phyloP scores from a whole-genome alignment of 495 filamentous ascomycete species.

The Penicillium longicatenatum region DNA sequence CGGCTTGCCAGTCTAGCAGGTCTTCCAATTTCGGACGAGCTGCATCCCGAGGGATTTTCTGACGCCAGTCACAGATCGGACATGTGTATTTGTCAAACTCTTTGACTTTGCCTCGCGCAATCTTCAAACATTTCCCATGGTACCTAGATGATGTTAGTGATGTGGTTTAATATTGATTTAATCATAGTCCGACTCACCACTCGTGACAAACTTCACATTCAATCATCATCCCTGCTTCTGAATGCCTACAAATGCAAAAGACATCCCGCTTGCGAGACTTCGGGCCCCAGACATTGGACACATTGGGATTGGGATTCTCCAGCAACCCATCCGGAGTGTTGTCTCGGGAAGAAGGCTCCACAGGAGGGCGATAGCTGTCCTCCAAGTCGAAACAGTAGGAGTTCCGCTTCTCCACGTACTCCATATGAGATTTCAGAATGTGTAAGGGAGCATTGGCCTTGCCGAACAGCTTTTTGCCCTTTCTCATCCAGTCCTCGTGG shows the following conservation, averaged over 20 bases:
- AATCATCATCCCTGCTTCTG: conserved; percentile 98
- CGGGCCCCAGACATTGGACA: conserved; percentile 49
- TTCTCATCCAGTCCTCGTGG: conserved; percentile 99
- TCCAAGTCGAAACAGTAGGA: conserved; percentile 85
- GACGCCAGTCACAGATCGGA: conserved; percentile 95
- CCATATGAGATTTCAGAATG: conserved; percentile 92
- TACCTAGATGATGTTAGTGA: conserved; percentile 60
- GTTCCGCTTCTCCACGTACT: conserved; percentile 87
- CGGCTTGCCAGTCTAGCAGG: conserved; percentile 81
- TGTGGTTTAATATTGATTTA: not conserved
- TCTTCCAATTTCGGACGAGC: conserved; percentile 95
- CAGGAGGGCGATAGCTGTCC: conserved; percentile 87
- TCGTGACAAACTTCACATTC: conserved; percentile 98
- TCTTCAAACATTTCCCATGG: conserved; percentile 97
- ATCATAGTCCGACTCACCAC: conserved; percentile 61
- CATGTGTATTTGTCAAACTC: conserved; percentile 99
- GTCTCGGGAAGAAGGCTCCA: conserved; percentile 88
- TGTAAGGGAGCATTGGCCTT: conserved; percentile 97
- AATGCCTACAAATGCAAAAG: conserved; percentile 93
- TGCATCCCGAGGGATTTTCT: conserved; percentile 98
- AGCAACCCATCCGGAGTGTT: conserved; percentile 72
- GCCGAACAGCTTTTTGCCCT: conserved; percentile 97
- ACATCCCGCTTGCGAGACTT: conserved; percentile 70
- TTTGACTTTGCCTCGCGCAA: conserved; percentile 95
- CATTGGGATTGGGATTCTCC: conserved; percentile 43